Evolutionary conservation across 805 yeast genomes (phyloP).

Genomic region (Ogataea pilisensis): DNA sequence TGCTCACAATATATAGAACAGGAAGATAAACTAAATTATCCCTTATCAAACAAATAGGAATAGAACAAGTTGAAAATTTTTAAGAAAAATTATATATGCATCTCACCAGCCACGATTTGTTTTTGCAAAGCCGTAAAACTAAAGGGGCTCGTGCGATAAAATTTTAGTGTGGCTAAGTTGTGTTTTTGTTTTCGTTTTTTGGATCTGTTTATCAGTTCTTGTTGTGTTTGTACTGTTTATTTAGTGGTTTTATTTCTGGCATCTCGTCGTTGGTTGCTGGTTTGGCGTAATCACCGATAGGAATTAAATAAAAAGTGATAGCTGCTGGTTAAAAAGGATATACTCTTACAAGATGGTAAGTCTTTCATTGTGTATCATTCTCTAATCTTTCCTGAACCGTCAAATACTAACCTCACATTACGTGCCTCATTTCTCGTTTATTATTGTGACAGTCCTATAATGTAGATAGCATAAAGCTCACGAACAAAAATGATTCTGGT

Average conservation of each 20-base stretch:
- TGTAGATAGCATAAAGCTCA: constrained; percentile 9
- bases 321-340: not conserved
- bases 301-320: too few species aligned
- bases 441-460: not conserved
- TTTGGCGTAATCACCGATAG: too few species aligned
- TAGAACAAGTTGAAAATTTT: not conserved
- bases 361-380: not conserved
- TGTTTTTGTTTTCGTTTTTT: not conserved
- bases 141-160: too few species aligned
- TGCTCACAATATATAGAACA: too few species aligned
- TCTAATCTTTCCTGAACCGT: not conserved
- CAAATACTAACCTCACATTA: not conserved
- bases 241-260: too few species aligned
- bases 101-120: not conserved
- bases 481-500: constrained; percentile 5
- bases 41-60: constrained; percentile 2
- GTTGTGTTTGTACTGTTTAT: too few species aligned
- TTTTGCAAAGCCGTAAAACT: not conserved
- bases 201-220: too few species aligned
- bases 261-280: too few species aligned
- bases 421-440: not conserved
- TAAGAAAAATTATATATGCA: not conserved
- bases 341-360: not conserved
- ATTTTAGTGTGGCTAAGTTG: not conserved
- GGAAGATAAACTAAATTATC: too few species aligned